Base-by-base conservation (phyloP, 1,284 basidiomycete genomes). In the Ceratobasidium sp. region DNA sequence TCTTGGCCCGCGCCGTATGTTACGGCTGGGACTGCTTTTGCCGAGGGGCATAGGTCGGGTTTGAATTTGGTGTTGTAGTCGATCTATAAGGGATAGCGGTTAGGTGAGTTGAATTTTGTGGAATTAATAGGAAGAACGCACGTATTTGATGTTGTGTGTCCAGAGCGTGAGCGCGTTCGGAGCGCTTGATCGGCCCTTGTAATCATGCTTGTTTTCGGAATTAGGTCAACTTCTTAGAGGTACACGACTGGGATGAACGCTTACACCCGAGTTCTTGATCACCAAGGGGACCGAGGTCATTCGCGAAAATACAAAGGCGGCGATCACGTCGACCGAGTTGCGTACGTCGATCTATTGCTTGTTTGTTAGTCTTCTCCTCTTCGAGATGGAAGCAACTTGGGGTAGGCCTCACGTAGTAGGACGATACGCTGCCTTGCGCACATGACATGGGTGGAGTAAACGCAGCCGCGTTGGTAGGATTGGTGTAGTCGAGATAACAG, bases 311-410 rank as follows among this genome's bases (percentile, higher is more conserved):
- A 78, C 80, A 61, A 87, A 87, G 0, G 87, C 87, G 10, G 85
- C 85, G 15, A 82, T 80, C 4, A 89, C 85, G 79, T 89, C 88
- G 40, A 83, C 77, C 10, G 84, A 78, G 4, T 77, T 79, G 2
- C 81, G 81, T 2, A 89, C 86, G 80, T 89, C 86, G 78, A 90
- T 86, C 89, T 90, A 68, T 12, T 13, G 33, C 33, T 33, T 33
- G 33, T 65, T 15, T 56, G 50, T 65, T 54, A 65, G 62, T 33
- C 33, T 4, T 4, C 33, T 4, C 33, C 33, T 33, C n/a, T 33
- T 33, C 33, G 33, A 4, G 33, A 33, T 57, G n/a, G 17, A 33
- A n/a, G 28, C 20, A 50, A 42, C 23, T 15, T n/a, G 12, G 50
- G 13, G 56, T 28, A 13, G 17, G 38, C 20, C 62, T 52, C 28